A percentile compares a stretch with the other conserved stretches of the same genome.
These are phyloP conservation scores for Colletotrichum sp. DNA, from an alignment of 2,329 filamentous ascomycete genomes.

Conservation along the genomic window DNA sequence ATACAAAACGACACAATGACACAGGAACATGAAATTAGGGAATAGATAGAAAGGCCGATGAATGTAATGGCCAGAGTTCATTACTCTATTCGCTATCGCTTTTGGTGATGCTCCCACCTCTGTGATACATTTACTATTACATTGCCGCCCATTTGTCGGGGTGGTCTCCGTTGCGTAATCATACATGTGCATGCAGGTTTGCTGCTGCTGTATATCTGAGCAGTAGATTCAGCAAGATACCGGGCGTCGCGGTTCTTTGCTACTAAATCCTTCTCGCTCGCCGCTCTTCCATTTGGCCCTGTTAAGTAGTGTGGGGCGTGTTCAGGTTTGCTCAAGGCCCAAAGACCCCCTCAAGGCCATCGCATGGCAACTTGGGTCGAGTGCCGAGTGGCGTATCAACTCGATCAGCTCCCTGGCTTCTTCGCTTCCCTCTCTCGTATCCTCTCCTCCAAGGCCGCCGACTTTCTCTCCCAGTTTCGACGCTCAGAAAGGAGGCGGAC, in stretches of 20 bases:
- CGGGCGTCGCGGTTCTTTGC: not conserved
- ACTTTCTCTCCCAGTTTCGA: constrained; percentile 45
- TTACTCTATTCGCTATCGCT: not conserved
- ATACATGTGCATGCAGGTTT: not conserved
- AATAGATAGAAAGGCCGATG: constrained; percentile 13
- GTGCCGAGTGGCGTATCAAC: too few species aligned
- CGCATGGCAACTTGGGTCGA: not conserved
- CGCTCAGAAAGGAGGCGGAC: constrained; percentile 42
- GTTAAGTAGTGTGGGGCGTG: not conserved
- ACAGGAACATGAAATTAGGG: constrained; percentile 1
- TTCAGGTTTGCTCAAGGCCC: not conserved
- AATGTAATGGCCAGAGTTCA: not conserved
- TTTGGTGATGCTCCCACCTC: not conserved
- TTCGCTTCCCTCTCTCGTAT: constrained; percentile 40
- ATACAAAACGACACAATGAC: constrained; percentile 13
- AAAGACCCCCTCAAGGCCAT: not conserved
- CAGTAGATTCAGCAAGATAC: not conserved
- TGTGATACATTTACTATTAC: not conserved
- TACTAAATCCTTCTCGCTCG: not conserved
- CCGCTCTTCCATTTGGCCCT: not conserved
- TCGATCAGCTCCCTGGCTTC: constrained; percentile 1
- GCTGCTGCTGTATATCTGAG: not conserved
- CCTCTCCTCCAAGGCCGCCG: constrained; percentile 42
- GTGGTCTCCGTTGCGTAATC: not conserved
- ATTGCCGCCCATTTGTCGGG: not conserved